phyloP scores from a whole-genome alignment of 2,329 filamentous ascomycete species.

The Alternaria sp. region DNA sequence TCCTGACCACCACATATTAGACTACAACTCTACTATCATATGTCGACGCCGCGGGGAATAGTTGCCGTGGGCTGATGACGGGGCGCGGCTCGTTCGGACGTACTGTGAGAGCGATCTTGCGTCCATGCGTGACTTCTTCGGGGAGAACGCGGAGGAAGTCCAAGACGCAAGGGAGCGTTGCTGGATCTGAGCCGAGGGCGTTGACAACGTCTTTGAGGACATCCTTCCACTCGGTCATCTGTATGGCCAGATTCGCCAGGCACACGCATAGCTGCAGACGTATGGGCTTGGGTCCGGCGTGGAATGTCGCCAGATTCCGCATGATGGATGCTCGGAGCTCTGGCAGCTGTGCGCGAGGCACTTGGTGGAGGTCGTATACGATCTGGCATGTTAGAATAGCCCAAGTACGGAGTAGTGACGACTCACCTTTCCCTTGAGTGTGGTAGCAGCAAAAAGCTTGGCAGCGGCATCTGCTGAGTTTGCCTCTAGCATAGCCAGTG shows the following conservation, averaged over 20 bases:
- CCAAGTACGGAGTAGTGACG: not conserved
- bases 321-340: constrained; percentile 85
- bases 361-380: constrained; percentile 91
- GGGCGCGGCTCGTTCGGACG: constrained; percentile 66
- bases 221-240: constrained; percentile 95
- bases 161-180: constrained; percentile 84
- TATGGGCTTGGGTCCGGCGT: constrained; percentile 75
- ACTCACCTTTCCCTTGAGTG: constrained; percentile 93
- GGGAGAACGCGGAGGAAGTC: constrained; percentile 97
- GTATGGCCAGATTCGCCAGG: constrained; percentile 90
- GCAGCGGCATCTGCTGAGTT: constrained; percentile 77
- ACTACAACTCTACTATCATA: constrained; percentile 47
- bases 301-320: constrained; percentile 78
- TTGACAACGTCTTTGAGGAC: constrained; percentile 83
- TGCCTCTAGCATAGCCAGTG: constrained; percentile 84
- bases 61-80: constrained; percentile 48
- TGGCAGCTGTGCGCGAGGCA: constrained; percentile 75
- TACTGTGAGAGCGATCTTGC: constrained; percentile 99
- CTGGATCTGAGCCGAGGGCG: constrained; percentile 75
- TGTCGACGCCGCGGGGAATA: constrained; percentile 39
- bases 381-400: constrained; percentile 66
- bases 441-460: constrained; percentile 94
- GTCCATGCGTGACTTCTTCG: constrained; percentile 98
- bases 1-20: constrained; percentile 67
- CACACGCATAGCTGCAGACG: constrained; percentile 94